phyloP scores from a whole-genome alignment of 2,329 filamentous ascomycete species.

The Arthrinium puccinioides region DNA sequence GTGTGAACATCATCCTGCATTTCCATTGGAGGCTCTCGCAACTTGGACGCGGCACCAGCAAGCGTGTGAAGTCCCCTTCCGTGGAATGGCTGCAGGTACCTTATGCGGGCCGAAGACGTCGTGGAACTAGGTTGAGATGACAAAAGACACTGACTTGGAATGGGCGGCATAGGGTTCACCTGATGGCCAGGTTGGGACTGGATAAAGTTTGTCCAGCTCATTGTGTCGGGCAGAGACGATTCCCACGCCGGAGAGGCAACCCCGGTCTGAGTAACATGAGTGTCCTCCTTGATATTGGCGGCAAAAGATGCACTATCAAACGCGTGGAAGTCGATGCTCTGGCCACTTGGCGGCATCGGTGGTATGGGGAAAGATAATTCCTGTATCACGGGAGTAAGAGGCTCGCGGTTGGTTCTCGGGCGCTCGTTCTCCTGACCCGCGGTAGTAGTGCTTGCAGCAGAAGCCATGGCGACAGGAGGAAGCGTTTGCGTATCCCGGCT shows the following conservation, averaged over 20 bases:
- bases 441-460: constrained; percentile 11
- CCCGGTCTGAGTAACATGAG: constrained; percentile 14
- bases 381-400: constrained; percentile 40
- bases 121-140: constrained; percentile 46
- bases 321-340: constrained; percentile 33
- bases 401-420: constrained; percentile 38
- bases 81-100: constrained; percentile 47
- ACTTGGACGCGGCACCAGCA: constrained; percentile 28
- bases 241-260: constrained; percentile 22
- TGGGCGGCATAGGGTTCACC: constrained; percentile 30
- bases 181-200: constrained; percentile 28
- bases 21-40: constrained; percentile 23
- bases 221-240: constrained; percentile 48
- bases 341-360: constrained; percentile 23
- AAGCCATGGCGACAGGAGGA: constrained; percentile 14
- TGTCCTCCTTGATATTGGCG: constrained; percentile 21
- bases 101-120: constrained; percentile 40
- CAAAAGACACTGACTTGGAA: constrained; percentile 43
- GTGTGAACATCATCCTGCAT: constrained; percentile 15
- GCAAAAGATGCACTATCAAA: constrained; percentile 28
- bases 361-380: constrained; percentile 37
- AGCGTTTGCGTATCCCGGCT: constrained; percentile 14
- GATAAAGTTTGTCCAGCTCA: constrained; percentile 40
- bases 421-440: constrained; percentile 46
- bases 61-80: constrained; percentile 50